Base-by-base conservation (phyloP, 371 early-diverging fungal genomes). In the Mucor irregularis region DNA sequence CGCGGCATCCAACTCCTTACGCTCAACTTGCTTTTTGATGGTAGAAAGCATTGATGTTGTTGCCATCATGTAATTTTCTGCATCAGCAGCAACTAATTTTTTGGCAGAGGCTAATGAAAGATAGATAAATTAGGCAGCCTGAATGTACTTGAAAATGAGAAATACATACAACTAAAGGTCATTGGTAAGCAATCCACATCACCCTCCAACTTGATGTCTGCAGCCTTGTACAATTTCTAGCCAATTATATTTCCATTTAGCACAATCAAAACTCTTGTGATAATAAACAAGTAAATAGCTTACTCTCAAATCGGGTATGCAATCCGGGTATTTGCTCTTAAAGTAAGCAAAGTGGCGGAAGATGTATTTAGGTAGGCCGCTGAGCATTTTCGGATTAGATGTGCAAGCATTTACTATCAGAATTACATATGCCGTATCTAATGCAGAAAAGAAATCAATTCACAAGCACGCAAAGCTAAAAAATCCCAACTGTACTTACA, bases 261-360 rank as follows among this genome's bases (percentile, higher is more conserved):
- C n/a, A n/a, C n/a, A n/a, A n/a, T n/a, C n/a, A n/a, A n/a, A n/a
- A n/a, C n/a, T n/a, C n/a, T n/a, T n/a, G n/a, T n/a, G n/a, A n/a
- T n/a, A n/a, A n/a, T n/a, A n/a, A 28, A n/a, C 2, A 35, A 49
- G 13, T 43, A 14, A 9, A 38, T 19, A 13, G n/a, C 56, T 35
- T 71, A 83, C 84, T 43, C 70, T 51, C 44, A 83, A 66, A 45
- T 86, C 83, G 2, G 87, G 86, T 44, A 89, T 71, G 38, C 86
- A 85, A 31, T 78, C 71, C 14, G 86, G 82, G 51, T 85, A 92
- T 62, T 83, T 88, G 69, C 84, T 82, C 21, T 82, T 71, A 11
- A 87, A 74, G 46, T 92, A 93, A 6, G 86, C 78, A 31, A 90
- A 78, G 54, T 92, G 92, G 38, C 75, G 72, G 60, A 80, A 88